Base-by-base conservation (phyloP, 2,329 filamentous ascomycete genomes). In the Blumeriella jaapii region DNA sequence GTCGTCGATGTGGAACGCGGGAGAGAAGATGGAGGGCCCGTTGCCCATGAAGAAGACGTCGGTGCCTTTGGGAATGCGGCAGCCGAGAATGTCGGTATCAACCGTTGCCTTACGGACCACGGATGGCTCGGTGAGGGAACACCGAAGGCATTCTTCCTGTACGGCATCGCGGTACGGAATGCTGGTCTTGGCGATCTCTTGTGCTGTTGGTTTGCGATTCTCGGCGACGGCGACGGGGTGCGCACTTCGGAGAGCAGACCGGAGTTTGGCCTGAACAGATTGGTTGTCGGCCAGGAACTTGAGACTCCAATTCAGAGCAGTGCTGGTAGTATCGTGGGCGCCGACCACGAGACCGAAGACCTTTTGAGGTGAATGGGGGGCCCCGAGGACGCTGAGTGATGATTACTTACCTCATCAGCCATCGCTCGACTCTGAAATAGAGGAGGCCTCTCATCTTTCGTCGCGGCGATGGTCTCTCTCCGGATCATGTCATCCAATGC, bases 21-120 rank as follows among this genome's bases (percentile, higher is more conserved):
- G 41, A 12, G 31, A 35, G 12, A 39, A 19, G 31, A 51, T 48
- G 17, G 48, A 29, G 3, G 47, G 44, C 2, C 48, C 47, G 15
- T 34, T 37, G 9, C 29, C 34, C 16, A 56, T 20, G 10, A 59
- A 29, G 18, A 56, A 44, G 2, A 62, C 42, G 20, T 52, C 45
- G 1, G 59, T 61, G 2, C 58, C 58, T 23, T 57, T 58, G 1
- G 59, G 59, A 11, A 63, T 55, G 18, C 22, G 41, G 18, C 55
- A 42, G 3, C 59, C 59, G 1, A 61, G 44, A 3, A 63, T 31
- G 2, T 47, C 38, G 1, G 54, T 51, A 29, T 62, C 57, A 24
- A 44, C 42, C 14, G 44, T 45, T 1, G 59, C 43, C 3, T 44
- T 47, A 6, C 60, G 54, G 5, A 52, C 45, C 2, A 59, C 47